These are phyloP conservation scores for Penicillium glabrum DNA, from an alignment of 2,329 filamentous ascomycete genomes.

Conservation along the genomic window DNA sequence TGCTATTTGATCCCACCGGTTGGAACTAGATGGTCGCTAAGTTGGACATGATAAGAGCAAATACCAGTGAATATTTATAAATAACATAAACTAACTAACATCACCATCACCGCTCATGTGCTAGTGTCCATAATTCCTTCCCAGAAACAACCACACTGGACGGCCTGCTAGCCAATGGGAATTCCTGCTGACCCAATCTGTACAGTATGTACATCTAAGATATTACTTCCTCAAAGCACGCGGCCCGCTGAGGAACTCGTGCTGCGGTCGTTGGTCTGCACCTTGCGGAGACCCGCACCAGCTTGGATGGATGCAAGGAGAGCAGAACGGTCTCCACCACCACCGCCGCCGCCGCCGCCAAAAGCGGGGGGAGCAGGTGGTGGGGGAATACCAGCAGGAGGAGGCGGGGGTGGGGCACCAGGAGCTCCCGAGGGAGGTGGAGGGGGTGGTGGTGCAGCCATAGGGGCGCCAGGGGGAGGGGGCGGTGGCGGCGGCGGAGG, in stretches of 20 bases:
- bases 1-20: slow-evolving; percentile 47
- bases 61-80: slow-evolving; percentile 3
- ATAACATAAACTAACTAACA: neutral
- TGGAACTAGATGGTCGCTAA: neutral
- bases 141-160: neutral
- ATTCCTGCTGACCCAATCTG: slow-evolving; percentile 5
- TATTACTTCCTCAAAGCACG: slow-evolving; percentile 52
- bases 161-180: neutral
- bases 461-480: slow-evolving; percentile 31
- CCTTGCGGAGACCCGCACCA: slow-evolving; percentile 80
- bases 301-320: slow-evolving; percentile 81
- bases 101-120: neutral
- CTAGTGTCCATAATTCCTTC: neutral
- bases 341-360: slow-evolving; percentile 53
- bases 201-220: slow-evolving; percentile 20
- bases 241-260: slow-evolving; percentile 69
- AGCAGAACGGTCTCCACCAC: slow-evolving; percentile 50
- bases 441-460: slow-evolving; percentile 50
- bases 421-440: slow-evolving; percentile 30
- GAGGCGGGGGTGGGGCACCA: slow-evolving; percentile 27
- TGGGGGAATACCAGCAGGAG: slow-evolving; percentile 43
- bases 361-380: slow-evolving; percentile 47
- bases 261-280: slow-evolving; percentile 85
- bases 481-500: slow-evolving; percentile 39
- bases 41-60: neutral